These are phyloP conservation scores for Misopates orontium DNA, from an alignment of 257 asterid genomes.

Conservation along the genomic window DNA sequence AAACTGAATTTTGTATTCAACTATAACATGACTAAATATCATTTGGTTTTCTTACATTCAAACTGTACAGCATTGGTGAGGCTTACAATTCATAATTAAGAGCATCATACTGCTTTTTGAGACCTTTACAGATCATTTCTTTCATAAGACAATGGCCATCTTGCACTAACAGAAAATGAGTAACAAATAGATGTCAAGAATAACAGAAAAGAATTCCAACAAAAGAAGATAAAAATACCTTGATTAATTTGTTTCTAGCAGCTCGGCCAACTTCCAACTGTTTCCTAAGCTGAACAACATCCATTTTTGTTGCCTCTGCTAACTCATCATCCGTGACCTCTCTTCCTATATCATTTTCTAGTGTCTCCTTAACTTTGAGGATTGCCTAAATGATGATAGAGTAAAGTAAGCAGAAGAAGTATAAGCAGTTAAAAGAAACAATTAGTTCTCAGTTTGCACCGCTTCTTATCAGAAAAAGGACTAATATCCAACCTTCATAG, in stretches of 20 bases:
- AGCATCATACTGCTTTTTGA: not conserved
- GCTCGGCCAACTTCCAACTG: conserved; percentile 79
- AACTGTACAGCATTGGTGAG: not conserved
- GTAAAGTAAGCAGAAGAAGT: conserved; percentile 25
- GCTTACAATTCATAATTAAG: not conserved
- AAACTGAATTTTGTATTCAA: not conserved
- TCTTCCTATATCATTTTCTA: conserved; percentile 64
- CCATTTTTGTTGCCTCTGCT: conserved; percentile 57
- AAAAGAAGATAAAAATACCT: conserved; percentile 40
- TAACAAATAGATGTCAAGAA: not conserved
- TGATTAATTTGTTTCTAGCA: conserved; percentile 86
- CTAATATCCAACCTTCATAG: conserved; percentile 66
- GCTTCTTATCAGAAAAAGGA: not conserved
- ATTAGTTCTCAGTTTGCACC: not conserved
- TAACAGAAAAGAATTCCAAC: not conserved
- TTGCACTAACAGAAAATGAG: not conserved
- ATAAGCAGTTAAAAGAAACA: not conserved
- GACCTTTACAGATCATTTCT: conserved; percentile 11
- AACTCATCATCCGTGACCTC: conserved; percentile 63
- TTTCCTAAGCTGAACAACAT: conserved; percentile 49
- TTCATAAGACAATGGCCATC: too few relatives aligned
- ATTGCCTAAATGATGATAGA: conserved; percentile 50
- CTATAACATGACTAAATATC: not conserved
- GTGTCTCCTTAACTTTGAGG: conserved; percentile 57
- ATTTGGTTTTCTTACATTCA: not conserved